A percentile compares a stretch with the other conserved stretches of the same genome.
Conservation (phyloP, 2,329 filamentous ascomycete genomes). For the Trichoderma sp. region DNA sequence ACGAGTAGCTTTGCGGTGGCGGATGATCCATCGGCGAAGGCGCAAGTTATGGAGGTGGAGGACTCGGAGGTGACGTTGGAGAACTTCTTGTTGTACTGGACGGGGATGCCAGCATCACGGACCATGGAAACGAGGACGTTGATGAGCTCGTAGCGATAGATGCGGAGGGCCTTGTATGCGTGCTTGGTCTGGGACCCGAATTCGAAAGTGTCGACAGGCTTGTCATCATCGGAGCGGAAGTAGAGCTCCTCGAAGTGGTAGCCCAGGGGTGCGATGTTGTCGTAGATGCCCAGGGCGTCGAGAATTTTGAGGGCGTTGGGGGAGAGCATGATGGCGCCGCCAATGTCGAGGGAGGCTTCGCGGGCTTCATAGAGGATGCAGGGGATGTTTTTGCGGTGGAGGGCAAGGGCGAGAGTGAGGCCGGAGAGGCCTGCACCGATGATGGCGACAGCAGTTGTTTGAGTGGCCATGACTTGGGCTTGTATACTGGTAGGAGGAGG, state of each 20-base stretch:
- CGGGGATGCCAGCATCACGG: slow-evolving; percentile 36
- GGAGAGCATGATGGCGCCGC: slow-evolving; percentile 57
- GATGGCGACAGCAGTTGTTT: slow-evolving; percentile 27
- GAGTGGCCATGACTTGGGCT: neutral
- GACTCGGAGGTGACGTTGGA: slow-evolving; percentile 40
- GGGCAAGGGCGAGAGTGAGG: slow-evolving; percentile 52
- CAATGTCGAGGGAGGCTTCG: slow-evolving; percentile 42
- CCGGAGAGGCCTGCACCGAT: slow-evolving; percentile 43
- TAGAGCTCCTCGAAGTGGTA: slow-evolving; percentile 51
- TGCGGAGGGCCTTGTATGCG: slow-evolving; percentile 51
- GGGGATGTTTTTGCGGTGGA: slow-evolving; percentile 50
- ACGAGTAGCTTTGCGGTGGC: slow-evolving; percentile 45
- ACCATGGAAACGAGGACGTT: slow-evolving; percentile 44
- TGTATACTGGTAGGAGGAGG: neutral
- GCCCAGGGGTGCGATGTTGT: slow-evolving; percentile 41
- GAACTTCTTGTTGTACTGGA: slow-evolving; percentile 50
- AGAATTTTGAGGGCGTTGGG: slow-evolving; percentile 57
- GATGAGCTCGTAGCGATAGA: slow-evolving; percentile 53
- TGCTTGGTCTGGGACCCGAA: slow-evolving; percentile 48
- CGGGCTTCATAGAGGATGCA: slow-evolving; percentile 52
- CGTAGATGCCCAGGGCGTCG: slow-evolving; percentile 47
- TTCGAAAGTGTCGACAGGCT: slow-evolving; percentile 41
- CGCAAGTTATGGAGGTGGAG: slow-evolving; percentile 40
- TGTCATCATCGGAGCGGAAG: slow-evolving; percentile 39
- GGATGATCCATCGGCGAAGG: slow-evolving; percentile 45